Evolutionary conservation across 2,329 filamentous ascomycete species (phyloP).

Genomic region (Leptographium flavum): DNA sequence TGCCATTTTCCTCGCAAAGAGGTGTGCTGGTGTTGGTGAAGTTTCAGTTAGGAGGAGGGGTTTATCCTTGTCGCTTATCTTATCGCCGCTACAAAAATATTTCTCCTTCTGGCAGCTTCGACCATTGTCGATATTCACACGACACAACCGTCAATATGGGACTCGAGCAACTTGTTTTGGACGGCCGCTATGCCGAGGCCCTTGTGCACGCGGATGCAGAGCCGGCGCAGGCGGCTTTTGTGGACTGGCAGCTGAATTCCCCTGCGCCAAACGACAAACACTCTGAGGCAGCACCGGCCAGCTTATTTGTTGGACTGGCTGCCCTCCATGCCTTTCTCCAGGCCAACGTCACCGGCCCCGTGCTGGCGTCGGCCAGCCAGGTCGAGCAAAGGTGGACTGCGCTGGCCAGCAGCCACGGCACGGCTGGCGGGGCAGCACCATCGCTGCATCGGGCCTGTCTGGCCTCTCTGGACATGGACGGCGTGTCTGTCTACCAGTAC

Average conservation of each 20-base stretch:
- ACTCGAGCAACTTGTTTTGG: background rate
- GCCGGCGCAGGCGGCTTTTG: conserved; percentile 4
- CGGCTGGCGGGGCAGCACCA: conserved; percentile 11
- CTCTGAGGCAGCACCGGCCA: background rate
- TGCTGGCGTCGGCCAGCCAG: conserved; percentile 31
- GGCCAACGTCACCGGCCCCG: conserved; percentile 75
- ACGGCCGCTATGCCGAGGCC: conserved; percentile 7
- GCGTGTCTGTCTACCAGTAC: conserved; percentile 71
- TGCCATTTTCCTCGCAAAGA: too few relatives aligned
- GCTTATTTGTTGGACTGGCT: conserved; percentile 43
- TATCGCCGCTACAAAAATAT: conserved; percentile 6
- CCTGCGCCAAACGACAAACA: background rate
- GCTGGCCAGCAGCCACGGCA: background rate
- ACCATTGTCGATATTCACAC: too few relatives aligned
- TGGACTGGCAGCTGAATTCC: background rate
- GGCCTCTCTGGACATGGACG: conserved; percentile 61
- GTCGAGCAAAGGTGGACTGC: conserved; percentile 22
- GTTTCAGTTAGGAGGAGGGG: background rate
- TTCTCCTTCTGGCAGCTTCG: background rate
- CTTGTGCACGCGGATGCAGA: conserved; percentile 1
- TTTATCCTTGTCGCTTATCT: conserved; percentile 6
- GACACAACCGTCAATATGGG: conserved; percentile 5
- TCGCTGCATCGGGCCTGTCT: conserved; percentile 46
- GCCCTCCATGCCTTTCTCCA: conserved; percentile 71
- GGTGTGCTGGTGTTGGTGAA: background rate